Conservation (phyloP, 306 rosid species). For the Vicia faba region DNA sequence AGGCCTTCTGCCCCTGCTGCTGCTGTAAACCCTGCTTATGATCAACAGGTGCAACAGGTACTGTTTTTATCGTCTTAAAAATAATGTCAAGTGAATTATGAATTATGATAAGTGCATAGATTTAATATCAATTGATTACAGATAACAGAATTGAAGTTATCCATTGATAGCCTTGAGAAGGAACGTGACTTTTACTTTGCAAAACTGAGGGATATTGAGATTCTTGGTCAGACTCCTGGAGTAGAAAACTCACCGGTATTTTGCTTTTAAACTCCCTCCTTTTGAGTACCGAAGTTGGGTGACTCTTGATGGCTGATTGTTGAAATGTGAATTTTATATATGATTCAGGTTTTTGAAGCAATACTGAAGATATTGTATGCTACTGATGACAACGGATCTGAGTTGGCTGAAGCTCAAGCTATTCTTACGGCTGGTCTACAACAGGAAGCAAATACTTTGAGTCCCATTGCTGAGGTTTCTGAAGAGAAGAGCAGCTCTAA, state of each 20-base stretch:
- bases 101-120: neutral
- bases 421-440: conserved; percentile 50
- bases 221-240: conserved; percentile 83
- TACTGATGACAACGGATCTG: conserved; percentile 70
- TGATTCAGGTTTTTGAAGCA: conserved; percentile 75
- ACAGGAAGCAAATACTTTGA: conserved; percentile 53
- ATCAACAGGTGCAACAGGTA: conserved; percentile 63
- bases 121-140: conserved; percentile 45
- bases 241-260: conserved; percentile 71
- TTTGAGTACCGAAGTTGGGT: neutral
- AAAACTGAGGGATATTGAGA: conserved; percentile 87
- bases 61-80: neutral
- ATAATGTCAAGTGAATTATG: neutral
- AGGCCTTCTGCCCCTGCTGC: conserved; percentile 53
- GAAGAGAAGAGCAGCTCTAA: conserved; percentile 70
- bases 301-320: neutral
- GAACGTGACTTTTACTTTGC: conserved; percentile 92
- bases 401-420: conserved; percentile 90
- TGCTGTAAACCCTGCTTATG: conserved; percentile 58
- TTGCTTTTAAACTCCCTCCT: neutral
- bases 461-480: conserved; percentile 81
- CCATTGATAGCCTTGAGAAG: conserved; percentile 96
- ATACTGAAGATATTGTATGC: conserved; percentile 89
- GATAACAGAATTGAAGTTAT: conserved; percentile 85
- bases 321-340: neutral